Conservation (phyloP, 768 basidiomycete species). For the Leccinum ochraceum region DNA sequence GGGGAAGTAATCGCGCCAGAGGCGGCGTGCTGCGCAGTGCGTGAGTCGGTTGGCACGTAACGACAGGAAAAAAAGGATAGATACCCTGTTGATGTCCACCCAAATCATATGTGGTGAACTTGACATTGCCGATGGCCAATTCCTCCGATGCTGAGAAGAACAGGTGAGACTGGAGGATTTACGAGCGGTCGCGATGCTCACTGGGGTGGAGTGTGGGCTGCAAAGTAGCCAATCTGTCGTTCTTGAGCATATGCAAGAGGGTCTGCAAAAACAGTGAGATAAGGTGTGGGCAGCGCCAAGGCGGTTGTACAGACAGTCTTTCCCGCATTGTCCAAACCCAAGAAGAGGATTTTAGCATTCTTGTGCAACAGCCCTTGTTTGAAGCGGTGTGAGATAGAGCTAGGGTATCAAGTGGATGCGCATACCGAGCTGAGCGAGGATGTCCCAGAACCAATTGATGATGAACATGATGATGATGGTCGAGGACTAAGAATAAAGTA, state of each 20-base stretch:
- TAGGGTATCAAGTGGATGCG: conserved; percentile 1
- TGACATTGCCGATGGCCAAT: conserved; percentile 97
- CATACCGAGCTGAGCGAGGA: conserved; percentile 90
- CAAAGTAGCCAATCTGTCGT: conserved; percentile 94
- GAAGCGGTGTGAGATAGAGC: conserved; percentile 2
- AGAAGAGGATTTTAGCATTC: conserved; percentile 99
- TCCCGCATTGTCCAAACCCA: conserved; percentile 98
- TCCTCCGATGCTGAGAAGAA: conserved; percentile 85
- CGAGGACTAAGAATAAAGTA: conserved; percentile 21
- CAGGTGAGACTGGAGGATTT: conserved; percentile 6
- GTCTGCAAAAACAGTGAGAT: conserved; percentile 52
- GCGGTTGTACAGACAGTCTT: conserved; percentile 74
- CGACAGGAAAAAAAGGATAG: conserved; percentile 13
- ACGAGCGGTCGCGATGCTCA: conserved; percentile 40
- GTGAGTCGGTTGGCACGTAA: background rate
- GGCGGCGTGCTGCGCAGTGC: conserved; percentile 71
- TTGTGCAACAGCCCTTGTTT: conserved; percentile 83
- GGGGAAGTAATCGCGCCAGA: conserved; percentile 99
- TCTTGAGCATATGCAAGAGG: conserved; percentile 98
- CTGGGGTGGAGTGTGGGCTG: conserved; percentile 99
- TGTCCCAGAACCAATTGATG: conserved; percentile 95
- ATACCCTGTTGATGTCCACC: conserved; percentile 96
- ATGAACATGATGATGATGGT: conserved; percentile 64
- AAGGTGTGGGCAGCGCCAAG: background rate
- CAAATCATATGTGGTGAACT: conserved; percentile 98